Evolutionary conservation across 306 rosid species (phyloP), one percentile per base, ranked within the genome.

Genomic region (Prosopis cineraria): DNA sequence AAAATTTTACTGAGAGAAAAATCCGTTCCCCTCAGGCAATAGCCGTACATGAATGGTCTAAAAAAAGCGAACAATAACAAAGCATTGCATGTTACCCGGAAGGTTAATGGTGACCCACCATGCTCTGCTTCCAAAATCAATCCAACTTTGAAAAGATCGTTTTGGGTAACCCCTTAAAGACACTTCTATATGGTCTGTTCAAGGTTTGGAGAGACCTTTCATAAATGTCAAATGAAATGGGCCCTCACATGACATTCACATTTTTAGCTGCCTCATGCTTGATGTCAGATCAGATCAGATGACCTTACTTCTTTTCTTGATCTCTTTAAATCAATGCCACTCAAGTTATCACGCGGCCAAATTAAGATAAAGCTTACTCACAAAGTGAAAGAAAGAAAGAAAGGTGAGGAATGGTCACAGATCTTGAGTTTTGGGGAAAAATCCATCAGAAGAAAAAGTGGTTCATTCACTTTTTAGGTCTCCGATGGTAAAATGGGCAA

Each of bases 71-170:
- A 34, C 27, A 64, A 64, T 33, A 80, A 78, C 19, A 56, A 83
- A 86, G 81, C 85, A 78, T 50, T 47, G 83, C 90, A 86, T 83
- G 90, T 86, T 86, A 86, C 79, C 74, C 31, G 41, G 62, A 83
- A 78, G 77, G 67, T 74, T 78, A 73, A 80, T 75, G 67, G 79
- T 70, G 87, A 80, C 89, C 87, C 87, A 86, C 87, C 80, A 86
- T 50, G 80, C 85, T 48, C 74, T 62, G 80, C 72, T 77, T 77
- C 85, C 77, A 1, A 80, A 83, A 80, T 77, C 77, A 77, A 77
- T 81, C 84, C 74, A 80, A 80, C 78, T 68, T 30, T 33, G 27
- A 79, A 73, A 82, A 63, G 68, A 82, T 82, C 80, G 84, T 76
- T 72, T 58, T 29, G 80, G 69, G 82, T 72, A 52, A 85, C 73